These are phyloP conservation scores for Fusarium humuli DNA, from an alignment of 2,329 filamentous ascomycete species.

Conservation along the genomic window DNA sequence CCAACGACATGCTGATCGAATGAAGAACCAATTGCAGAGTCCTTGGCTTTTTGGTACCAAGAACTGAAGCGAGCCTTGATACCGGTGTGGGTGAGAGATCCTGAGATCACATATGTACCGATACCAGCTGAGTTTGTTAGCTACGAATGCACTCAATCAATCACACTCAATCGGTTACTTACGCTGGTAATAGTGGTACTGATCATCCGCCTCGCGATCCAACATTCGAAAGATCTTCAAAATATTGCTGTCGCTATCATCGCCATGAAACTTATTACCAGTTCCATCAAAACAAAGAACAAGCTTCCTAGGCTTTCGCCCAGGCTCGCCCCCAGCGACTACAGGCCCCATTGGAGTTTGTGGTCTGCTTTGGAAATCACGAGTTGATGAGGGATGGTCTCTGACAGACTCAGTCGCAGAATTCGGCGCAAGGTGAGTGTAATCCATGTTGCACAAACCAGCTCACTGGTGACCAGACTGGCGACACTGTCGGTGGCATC, in stretches of 20 bases:
- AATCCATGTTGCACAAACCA: conserved; percentile 41
- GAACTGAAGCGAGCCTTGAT: conserved; percentile 68
- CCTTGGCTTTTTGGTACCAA: conserved; percentile 79
- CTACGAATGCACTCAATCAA: neutral
- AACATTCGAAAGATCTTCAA: conserved; percentile 78
- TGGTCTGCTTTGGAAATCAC: conserved; percentile 41
- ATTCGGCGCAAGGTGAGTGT: conserved; percentile 40
- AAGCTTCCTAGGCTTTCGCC: conserved; percentile 57
- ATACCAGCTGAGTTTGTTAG: conserved; percentile 67
- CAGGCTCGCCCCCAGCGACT: conserved; percentile 18
- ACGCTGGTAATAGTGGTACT: conserved; percentile 75
- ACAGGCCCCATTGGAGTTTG: conserved; percentile 40
- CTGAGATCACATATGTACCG: conserved; percentile 76
- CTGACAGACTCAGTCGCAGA: conserved; percentile 30
- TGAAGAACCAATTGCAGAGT: conserved; percentile 81
- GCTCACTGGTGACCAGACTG: neutral
- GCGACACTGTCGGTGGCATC: conserved; percentile 8
- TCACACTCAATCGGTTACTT: conserved; percentile 39
- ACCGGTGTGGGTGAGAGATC: conserved; percentile 68
- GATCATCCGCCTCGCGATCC: conserved; percentile 70
- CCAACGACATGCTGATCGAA: conserved; percentile 87
- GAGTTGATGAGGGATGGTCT: conserved; percentile 21
- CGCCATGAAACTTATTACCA: conserved; percentile 72
- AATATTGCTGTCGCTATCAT: conserved; percentile 73
- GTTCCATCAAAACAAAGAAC: conserved; percentile 73